A percentile compares a stretch with the other conserved stretches of the same genome.
Evolutionary conservation across 1,139 yeast genomes (phyloP).

Genomic region (Hyphopichia khmerensis): DNA sequence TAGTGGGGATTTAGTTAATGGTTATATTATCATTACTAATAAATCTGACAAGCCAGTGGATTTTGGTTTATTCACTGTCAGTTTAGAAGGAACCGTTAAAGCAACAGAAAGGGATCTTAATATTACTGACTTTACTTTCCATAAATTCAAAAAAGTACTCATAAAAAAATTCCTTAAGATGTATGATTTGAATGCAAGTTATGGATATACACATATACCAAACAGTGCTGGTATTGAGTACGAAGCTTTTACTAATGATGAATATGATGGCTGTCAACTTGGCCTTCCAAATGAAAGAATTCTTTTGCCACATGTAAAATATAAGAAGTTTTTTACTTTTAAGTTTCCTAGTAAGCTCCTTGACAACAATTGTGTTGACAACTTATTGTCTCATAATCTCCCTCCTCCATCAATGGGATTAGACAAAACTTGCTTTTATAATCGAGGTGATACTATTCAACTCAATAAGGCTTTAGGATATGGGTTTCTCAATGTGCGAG

Average conservation of each 20-base stretch:
- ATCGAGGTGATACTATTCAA: slow-evolving; percentile 33
- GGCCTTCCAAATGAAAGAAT: slow-evolving; percentile 55
- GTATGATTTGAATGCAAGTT: slow-evolving; percentile 49
- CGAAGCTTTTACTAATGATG: slow-evolving; percentile 41
- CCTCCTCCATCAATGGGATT: slow-evolving; percentile 70
- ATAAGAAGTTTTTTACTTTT: slow-evolving; percentile 65
- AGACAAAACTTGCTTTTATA: slow-evolving; percentile 43
- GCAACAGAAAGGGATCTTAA: slow-evolving; percentile 26
- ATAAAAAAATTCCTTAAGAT: slow-evolving; percentile 47
- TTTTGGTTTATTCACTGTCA: slow-evolving; percentile 46
- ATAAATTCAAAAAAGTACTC: slow-evolving; percentile 29
- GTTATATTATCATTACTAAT: slow-evolving; percentile 40
- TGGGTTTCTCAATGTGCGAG: slow-evolving; percentile 38
- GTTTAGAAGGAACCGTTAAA: slow-evolving; percentile 48
- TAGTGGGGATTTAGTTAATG: slow-evolving; percentile 39
- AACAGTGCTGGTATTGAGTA: slow-evolving; percentile 52
- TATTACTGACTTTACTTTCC: slow-evolving; percentile 12
- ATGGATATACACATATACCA: slow-evolving; percentile 43
- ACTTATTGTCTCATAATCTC: slow-evolving; percentile 50
- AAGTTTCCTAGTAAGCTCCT: slow-evolving; percentile 58
- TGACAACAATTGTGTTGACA: slow-evolving; percentile 58
- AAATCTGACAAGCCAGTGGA: slow-evolving; percentile 37
- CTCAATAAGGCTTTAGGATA: slow-evolving; percentile 47
- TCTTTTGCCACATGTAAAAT: slow-evolving; percentile 48
- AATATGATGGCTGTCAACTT: slow-evolving; percentile 45